These are phyloP conservation scores for Claviceps maximensis DNA, from an alignment of 2,329 filamentous ascomycete genomes.

Conservation along the genomic window DNA sequence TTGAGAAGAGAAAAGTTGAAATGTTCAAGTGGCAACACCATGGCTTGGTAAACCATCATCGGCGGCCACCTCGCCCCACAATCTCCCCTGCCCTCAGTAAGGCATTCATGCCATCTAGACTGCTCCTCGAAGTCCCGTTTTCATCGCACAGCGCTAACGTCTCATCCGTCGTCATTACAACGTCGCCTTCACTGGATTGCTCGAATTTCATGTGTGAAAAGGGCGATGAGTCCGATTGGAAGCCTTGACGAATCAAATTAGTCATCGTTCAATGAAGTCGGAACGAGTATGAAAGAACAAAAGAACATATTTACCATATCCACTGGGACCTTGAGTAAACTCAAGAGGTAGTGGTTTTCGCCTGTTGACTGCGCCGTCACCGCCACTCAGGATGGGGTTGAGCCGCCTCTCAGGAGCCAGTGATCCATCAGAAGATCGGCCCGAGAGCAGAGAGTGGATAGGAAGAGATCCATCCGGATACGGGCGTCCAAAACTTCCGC, in stretches of 20 bases:
- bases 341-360: conserved; percentile 11
- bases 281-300: conserved; percentile 7
- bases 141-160: conserved; percentile 8
- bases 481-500: conserved; percentile 23
- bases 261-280: conserved; percentile 9
- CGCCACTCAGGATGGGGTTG: conserved; percentile 2
- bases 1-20: neutral
- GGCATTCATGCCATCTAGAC: conserved; percentile 45
- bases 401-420: conserved; percentile 8
- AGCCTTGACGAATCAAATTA: conserved; percentile 20
- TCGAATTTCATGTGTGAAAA: conserved; percentile 20
- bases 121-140: conserved; percentile 11
- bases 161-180: conserved; percentile 18
- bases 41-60: conserved; percentile 6
- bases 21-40: neutral
- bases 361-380: conserved; percentile 13
- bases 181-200: conserved; percentile 16
- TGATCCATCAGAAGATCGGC: conserved; percentile 18
- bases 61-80: conserved; percentile 30
- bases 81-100: conserved; percentile 46
- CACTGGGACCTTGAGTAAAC: conserved; percentile 15
- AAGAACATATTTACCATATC: conserved; percentile 20
- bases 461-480: conserved; percentile 38
- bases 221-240: conserved; percentile 20
- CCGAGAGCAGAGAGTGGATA: conserved; percentile 39